Conservation (phyloP, 495 filamentous ascomycete genomes). For the Glarea lozoyensis region DNA sequence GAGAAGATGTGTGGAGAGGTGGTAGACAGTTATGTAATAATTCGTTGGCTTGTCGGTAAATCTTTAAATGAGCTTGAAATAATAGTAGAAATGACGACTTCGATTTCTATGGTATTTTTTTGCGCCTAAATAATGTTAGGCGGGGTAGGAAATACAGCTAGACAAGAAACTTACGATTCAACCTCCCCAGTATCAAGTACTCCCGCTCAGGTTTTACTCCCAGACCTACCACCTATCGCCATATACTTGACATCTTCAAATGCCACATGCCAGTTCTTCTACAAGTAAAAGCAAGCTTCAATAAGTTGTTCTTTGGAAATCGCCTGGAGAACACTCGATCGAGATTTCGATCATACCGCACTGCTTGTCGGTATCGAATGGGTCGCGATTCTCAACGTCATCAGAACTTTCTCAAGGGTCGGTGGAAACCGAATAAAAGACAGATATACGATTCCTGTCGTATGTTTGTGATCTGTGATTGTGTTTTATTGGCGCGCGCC, state of each 20-base stretch:
- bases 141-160: constrained; percentile 4
- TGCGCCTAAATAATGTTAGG: constrained; percentile 11
- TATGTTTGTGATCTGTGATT: too few species aligned
- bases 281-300: constrained; percentile 25
- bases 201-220: constrained; percentile 17
- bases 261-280: constrained; percentile 26
- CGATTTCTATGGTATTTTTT: constrained; percentile 3
- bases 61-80: constrained; percentile 12
- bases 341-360: too few species aligned
- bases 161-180: constrained; percentile 9
- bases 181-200: constrained; percentile 13
- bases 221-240: constrained; percentile 18
- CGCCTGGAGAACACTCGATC: constrained; percentile 14
- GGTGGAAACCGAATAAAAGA: too few species aligned
- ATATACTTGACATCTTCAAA: constrained; percentile 26
- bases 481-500: too few species aligned
- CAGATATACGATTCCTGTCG: too few species aligned
- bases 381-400: too few species aligned
- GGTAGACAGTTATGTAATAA: too few species aligned
- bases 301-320: constrained; percentile 22
- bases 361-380: too few species aligned
- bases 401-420: too few species aligned
- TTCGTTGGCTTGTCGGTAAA: background rate
- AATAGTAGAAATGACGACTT: constrained; percentile 11
- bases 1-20: too few species aligned